Evolutionary conservation across 495 filamentous ascomycete species (phyloP), one percentile per base, ranked within the genome.

Genomic region (Neurospora sp.): DNA sequence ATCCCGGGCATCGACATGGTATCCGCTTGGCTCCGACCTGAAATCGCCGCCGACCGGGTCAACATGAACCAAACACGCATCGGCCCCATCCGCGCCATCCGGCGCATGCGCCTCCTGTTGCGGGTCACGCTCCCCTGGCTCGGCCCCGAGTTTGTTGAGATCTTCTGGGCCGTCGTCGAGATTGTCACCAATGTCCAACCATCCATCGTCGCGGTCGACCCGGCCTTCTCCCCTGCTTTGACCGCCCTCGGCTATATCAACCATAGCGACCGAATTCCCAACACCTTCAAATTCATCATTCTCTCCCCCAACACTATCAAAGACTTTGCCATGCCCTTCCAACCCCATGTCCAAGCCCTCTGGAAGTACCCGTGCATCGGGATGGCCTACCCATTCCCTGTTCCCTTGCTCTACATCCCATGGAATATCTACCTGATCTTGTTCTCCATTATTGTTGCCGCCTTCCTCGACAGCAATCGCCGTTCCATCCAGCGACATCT

Each of bases 141-240:
- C 1, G 84, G 82, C 2, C 77, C 80, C 0, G 86, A 87, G 70
- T 88, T 87, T 72, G 80, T 85, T 0, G 75, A 80, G n/a, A 82
- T 86, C 16, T 85, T 85, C 69, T 73, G 79, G 68, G 82, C 81
- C 65, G 82, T 83, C 53, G 38, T 85, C 6, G 81, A 82, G 31
- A 85, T 87, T 22, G 74, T 88, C 40, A 71, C 79, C 3, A 71
- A 80, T 0, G 73, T 85, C 0, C 71, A 81, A 20, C 85, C 87
- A 4, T 75, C 79, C 14, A 73, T 87, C 16, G 79, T 86, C 9
- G 84, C 85, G 9, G 80, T 85, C 53, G 86, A 89, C 72, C 85
- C 86, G 5, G 81, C 85, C 16, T 83, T 89, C 41, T 80, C 83
- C 16, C 83, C 85, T 22, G 87, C 82, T 0, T 72, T 85, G 14